These are phyloP conservation scores for Violaceomyces palustris DNA, from an alignment of 1,284 basidiomycete species.

Conservation along the genomic window DNA sequence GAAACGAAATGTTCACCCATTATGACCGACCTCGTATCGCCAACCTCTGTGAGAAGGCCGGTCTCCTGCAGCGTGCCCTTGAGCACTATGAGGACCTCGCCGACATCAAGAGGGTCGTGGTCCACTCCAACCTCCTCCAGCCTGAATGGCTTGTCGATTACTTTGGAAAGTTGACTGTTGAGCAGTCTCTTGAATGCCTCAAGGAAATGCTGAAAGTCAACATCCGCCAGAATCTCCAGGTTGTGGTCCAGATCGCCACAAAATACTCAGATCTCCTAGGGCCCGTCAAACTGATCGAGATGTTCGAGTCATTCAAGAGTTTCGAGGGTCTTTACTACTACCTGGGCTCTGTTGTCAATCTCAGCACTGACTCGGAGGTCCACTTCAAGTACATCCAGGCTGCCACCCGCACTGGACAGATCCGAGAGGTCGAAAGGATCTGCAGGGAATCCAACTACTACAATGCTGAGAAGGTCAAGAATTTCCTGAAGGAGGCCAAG, in stretches of 20 bases:
- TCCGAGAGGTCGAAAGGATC: slow-evolving; percentile 97
- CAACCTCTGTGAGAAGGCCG: slow-evolving; percentile 97
- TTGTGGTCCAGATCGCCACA: slow-evolving; percentile 95
- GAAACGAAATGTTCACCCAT: slow-evolving; percentile 97
- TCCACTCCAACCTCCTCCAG: slow-evolving; percentile 82
- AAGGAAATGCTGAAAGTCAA: slow-evolving; percentile 97
- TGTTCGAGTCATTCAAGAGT: slow-evolving; percentile 97
- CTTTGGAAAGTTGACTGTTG: slow-evolving; percentile 96
- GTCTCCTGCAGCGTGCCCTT: slow-evolving; percentile 86
- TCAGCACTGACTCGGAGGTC: slow-evolving; percentile 92
- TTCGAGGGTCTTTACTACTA: slow-evolving; percentile 99
- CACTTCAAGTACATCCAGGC: slow-evolving; percentile 99
- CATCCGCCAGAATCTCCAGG: slow-evolving; percentile 94
- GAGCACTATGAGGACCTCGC: slow-evolving; percentile 93
- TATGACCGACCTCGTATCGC: slow-evolving; percentile 96
- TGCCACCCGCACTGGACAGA: slow-evolving; percentile 94
- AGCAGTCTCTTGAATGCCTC: slow-evolving; percentile 92
- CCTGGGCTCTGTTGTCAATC: slow-evolving; percentile 92
- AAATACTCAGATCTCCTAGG: slow-evolving; percentile 99
- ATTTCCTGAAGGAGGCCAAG: slow-evolving; percentile 95
- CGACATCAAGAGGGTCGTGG: slow-evolving; percentile 98
- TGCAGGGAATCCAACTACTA: slow-evolving; percentile 95
- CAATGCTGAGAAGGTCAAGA: slow-evolving; percentile 99
- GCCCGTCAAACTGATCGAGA: slow-evolving; percentile 93
- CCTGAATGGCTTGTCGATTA: slow-evolving; percentile 96